Evolutionary conservation across 1,139 yeast genomes (phyloP).

Genomic region (Suhomyces bribrorum): DNA sequence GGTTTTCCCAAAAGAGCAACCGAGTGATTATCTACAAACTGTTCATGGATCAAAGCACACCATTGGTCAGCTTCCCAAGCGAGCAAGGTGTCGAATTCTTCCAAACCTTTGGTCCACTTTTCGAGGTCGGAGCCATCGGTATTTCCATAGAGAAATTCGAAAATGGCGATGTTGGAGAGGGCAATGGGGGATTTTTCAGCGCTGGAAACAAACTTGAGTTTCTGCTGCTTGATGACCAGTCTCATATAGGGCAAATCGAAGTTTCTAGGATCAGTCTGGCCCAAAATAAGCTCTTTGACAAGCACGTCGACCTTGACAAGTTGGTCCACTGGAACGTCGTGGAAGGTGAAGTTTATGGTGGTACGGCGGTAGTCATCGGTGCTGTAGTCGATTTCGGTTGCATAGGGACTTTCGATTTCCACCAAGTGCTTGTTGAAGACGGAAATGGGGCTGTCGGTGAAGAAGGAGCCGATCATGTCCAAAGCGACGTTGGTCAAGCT

Average conservation of each 20-base stretch:
- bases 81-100: constrained; percentile 59
- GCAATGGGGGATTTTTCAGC: constrained; percentile 67
- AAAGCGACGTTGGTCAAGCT: constrained; percentile 62
- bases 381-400: constrained; percentile 67
- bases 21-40: constrained; percentile 66
- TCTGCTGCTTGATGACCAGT: constrained; percentile 67
- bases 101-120: constrained; percentile 53
- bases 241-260: constrained; percentile 67
- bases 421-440: constrained; percentile 67
- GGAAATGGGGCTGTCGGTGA: constrained; percentile 75
- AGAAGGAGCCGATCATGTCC: constrained; percentile 70
- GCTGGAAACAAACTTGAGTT: constrained; percentile 59
- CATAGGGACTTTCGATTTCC: constrained; percentile 80
- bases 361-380: constrained; percentile 71
- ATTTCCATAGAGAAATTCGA: constrained; percentile 79
- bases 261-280: constrained; percentile 47
- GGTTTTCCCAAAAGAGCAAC: constrained; percentile 78
- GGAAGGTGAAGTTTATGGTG: constrained; percentile 57
- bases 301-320: constrained; percentile 54
- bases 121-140: constrained; percentile 58
- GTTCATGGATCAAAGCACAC: constrained; percentile 54
- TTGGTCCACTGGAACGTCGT: constrained; percentile 76
- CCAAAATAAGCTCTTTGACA: constrained; percentile 51
- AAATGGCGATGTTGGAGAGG: constrained; percentile 67
- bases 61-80: constrained; percentile 71